Evolutionary conservation across 495 filamentous ascomycete species (phyloP).

Genomic region (Hyaloscypha hepaticicola): DNA sequence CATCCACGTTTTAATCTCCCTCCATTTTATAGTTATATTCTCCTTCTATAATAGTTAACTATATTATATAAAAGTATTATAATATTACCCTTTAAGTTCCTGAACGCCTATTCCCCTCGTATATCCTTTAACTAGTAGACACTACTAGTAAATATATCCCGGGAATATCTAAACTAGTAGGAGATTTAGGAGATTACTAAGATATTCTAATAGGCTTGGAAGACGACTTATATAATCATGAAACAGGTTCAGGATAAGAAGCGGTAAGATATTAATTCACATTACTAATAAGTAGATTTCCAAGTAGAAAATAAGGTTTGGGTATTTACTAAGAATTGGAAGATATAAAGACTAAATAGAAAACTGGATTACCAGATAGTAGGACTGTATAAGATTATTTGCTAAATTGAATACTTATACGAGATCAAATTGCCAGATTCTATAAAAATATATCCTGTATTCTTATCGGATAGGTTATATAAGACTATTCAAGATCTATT

Average conservation of each 20-base stretch:
- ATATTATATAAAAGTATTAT: neutral
- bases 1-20: too few species aligned
- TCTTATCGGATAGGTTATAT: neutral
- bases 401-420: neutral
- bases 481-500: neutral
- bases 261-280: neutral
- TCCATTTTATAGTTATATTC: too few species aligned
- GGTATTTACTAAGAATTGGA: neutral
- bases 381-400: neutral
- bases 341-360: neutral
- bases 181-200: too few species aligned
- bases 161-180: too few species aligned
- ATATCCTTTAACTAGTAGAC: neutral
- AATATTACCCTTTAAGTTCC: neutral
- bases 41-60: too few species aligned
- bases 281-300: conserved; percentile 1
- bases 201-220: neutral
- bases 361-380: conserved; percentile 1
- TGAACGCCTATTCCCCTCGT: neutral
- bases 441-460: neutral
- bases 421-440: neutral
- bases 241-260: neutral
- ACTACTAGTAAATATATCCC: too few species aligned
- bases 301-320: conserved; percentile 1
- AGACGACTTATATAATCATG: neutral